Conservation (phyloP, 805 yeast genomes). For the Saccharomyces eubayanus region DNA sequence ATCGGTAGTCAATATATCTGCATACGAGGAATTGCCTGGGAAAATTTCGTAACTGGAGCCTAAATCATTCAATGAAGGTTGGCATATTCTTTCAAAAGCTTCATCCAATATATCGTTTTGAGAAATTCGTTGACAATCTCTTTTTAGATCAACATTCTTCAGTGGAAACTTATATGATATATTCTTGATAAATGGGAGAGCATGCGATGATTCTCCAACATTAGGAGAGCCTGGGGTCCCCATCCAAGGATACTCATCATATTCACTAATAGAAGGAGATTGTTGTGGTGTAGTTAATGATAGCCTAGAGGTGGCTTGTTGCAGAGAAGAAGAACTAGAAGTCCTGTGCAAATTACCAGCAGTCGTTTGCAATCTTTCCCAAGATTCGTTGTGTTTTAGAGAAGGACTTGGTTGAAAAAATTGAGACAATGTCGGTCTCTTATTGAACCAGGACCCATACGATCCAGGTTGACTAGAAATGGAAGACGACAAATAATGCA, state of each 20-base stretch:
- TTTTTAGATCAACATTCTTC: conserved; percentile 13
- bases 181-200: neutral
- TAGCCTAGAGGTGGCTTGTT: neutral
- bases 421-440: conserved; percentile 19
- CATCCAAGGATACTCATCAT: conserved; percentile 38
- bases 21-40: conserved; percentile 15
- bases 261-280: conserved; percentile 32
- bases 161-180: conserved; percentile 4
- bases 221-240: conserved; percentile 25
- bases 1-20: conserved; percentile 25
- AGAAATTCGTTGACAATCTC: conserved; percentile 22
- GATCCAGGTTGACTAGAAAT: conserved; percentile 30
- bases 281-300: conserved; percentile 25
- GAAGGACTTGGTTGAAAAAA: conserved; percentile 21
- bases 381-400: conserved; percentile 15
- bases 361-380: conserved; percentile 18
- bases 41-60: conserved; percentile 9
- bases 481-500: conserved; percentile 34
- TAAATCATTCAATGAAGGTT: conserved; percentile 1
- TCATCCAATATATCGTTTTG: conserved; percentile 24
- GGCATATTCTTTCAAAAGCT: conserved; percentile 20
- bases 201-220: conserved; percentile 7
- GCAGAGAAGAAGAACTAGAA: conserved; percentile 20
- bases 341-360: conserved; percentile 17
- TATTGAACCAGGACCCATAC: conserved; percentile 30